Base-by-base conservation (phyloP, 163 green algal genomes). In the Trebouxia gelatinosa region DNA sequence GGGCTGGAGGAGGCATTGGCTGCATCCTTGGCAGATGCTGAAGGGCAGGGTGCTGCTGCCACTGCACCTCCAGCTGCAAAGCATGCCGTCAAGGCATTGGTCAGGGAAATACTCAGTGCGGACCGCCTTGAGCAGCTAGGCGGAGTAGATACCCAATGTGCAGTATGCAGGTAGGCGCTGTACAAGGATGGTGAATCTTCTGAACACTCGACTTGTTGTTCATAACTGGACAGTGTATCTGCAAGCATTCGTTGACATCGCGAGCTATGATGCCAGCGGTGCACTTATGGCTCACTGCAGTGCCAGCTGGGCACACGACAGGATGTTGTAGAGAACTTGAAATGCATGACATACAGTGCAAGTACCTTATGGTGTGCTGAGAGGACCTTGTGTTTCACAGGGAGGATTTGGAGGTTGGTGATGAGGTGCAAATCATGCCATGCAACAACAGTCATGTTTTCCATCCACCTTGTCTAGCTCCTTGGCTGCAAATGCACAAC, bases 401-500 rank as follows among this genome's bases (percentile, higher is more conserved):
- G 26, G 86, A 93, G n/a, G 77, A 85, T 38, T 38, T 92, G 28
- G 23, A 75, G 4, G 75, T 81, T 67, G 88, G 84, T 7, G 89
- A 92, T 16, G 78, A 88, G 58, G 82, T 94, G 77, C 83, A 89
- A 70, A 70, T 86, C 61, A 85, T 95, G 83, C 91, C 87, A 0
- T 93, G 89, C 82, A 78, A 66, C 28, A 70, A 74, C 34, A 70
- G 81, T 17, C 91, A 96, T 78, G 76, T 85, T 5, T 93, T 87
- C 74, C 91, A 96, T 74, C 81, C 85, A 31, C 67, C 59, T 0
- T 96, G 91, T 85, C 58, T 96, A 40, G 68, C 38, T 29, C 91
- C 90, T 2, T 96, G 91, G 91, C 81, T 96, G 35, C 70, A 82
- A 54, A 46, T 87, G 51, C 81, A 88, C 78, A 95, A 95, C 82